Evolutionary conservation across 371 early-diverging fungal species (phyloP).

Genomic region (Mortierella sp.): DNA sequence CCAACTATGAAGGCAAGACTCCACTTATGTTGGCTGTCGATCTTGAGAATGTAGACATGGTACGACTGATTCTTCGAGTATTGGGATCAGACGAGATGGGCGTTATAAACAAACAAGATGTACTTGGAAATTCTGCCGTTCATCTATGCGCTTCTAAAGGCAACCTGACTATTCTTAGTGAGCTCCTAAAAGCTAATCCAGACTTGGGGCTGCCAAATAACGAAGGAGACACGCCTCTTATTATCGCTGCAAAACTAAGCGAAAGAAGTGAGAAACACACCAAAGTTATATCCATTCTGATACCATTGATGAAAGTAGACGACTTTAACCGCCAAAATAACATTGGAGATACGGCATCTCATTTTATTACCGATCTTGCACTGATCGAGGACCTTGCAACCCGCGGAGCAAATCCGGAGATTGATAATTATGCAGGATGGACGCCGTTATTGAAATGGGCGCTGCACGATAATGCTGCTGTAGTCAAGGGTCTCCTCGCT

Average conservation of each 20-base stretch:
- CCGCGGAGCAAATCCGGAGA: constrained; percentile 33
- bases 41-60: constrained; percentile 48
- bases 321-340: constrained; percentile 47
- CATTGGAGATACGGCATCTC: constrained; percentile 60
- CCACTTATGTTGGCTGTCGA: constrained; percentile 61
- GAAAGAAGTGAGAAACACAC: constrained; percentile 8
- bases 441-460: constrained; percentile 65
- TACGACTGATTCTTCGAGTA: constrained; percentile 36
- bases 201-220: constrained; percentile 40
- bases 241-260: constrained; percentile 27
- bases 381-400: constrained; percentile 30
- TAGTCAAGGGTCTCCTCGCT: constrained; percentile 51
- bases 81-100: constrained; percentile 7
- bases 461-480: constrained; percentile 53
- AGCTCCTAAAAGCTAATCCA: constrained; percentile 18
- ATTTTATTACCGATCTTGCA: constrained; percentile 47
- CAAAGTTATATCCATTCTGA: constrained; percentile 9
- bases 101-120: constrained; percentile 50
- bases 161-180: constrained; percentile 7
- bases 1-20: constrained; percentile 60
- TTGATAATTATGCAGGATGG: constrained; percentile 50
- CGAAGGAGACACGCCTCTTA: constrained; percentile 44
- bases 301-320: constrained; percentile 16
- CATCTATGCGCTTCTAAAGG: constrained; percentile 25
- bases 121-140: constrained; percentile 60